Percentiles rank a stretch among this genome's conserved stretches.
Conservation (phyloP, 495 filamentous ascomycete species). For the Pyrenula aspistea region DNA sequence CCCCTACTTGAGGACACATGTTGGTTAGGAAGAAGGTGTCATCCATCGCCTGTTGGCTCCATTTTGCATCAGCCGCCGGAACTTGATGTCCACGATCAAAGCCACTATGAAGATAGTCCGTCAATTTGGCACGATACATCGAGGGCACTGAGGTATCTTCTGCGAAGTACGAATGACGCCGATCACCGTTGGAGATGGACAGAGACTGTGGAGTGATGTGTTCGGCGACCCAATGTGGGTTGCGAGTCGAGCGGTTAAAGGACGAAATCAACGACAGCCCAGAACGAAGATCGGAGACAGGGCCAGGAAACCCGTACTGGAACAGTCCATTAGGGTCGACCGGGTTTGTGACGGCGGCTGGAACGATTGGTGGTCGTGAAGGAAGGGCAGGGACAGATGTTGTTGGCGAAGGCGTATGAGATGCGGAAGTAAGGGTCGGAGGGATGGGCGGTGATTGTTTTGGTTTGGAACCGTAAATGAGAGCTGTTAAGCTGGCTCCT, state of each 20-base stretch:
- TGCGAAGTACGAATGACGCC: slow-evolving; percentile 68
- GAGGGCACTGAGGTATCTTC: slow-evolving; percentile 73
- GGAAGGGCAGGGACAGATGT: slow-evolving; percentile 7
- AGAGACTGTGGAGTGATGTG: slow-evolving; percentile 93
- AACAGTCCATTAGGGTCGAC: slow-evolving; percentile 85
- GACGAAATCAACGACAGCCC: slow-evolving; percentile 65
- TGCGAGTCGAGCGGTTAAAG: slow-evolving; percentile 84
- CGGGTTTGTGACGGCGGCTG: slow-evolving; percentile 21
- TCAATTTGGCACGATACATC: slow-evolving; percentile 77
- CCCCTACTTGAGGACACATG: slow-evolving; percentile 96
- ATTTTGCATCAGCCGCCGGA: slow-evolving; percentile 94
- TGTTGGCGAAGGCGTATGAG: slow-evolving; percentile 9
- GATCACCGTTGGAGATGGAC: slow-evolving; percentile 60
- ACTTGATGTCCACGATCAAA: slow-evolving; percentile 68
- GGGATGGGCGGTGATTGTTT: slow-evolving; percentile 26
- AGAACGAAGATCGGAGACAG: slow-evolving; percentile 67
- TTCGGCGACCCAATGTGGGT: slow-evolving; percentile 91
- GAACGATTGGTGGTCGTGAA: slow-evolving; percentile 8
- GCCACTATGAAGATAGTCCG: slow-evolving; percentile 86
- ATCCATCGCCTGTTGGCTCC: slow-evolving; percentile 88
- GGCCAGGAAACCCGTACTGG: slow-evolving; percentile 95
- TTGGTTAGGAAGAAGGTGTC: slow-evolving; percentile 85
- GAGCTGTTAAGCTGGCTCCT: slow-evolving; percentile 71
- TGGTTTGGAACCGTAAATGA: slow-evolving; percentile 55
- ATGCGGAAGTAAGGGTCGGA: slow-evolving; percentile 17